A percentile compares a stretch with the other conserved stretches of the same genome.
Conservation (phyloP, 345 rosid genomes). For the Eucalyptus polyanthemos region DNA sequence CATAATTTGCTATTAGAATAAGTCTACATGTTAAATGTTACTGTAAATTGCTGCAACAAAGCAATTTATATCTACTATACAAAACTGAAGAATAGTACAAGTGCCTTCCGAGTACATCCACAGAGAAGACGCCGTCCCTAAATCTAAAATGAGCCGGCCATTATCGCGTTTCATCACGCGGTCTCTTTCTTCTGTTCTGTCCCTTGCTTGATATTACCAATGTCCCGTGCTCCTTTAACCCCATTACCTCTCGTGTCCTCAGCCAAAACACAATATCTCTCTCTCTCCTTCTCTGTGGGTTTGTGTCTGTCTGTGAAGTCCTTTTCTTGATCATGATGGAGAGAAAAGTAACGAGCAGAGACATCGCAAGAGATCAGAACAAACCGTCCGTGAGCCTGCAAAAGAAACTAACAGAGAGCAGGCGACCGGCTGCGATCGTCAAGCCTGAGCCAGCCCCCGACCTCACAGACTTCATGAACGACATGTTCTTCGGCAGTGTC, state of each 20-base stretch:
- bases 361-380: background rate
- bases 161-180: background rate
- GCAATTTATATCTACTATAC: background rate
- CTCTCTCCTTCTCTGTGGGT: background rate
- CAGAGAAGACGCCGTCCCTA: background rate
- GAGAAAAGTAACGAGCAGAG: slow-evolving; percentile 3
- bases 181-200: background rate
- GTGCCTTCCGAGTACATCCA: background rate
- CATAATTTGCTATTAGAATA: background rate
- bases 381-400: slow-evolving; percentile 3
- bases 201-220: background rate
- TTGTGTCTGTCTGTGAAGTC: background rate
- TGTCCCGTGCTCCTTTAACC: background rate
- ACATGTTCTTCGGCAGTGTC: slow-evolving; percentile 45
- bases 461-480: slow-evolving; percentile 64
- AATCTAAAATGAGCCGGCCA: background rate
- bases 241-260: background rate
- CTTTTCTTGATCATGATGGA: background rate
- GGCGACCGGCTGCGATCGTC: background rate
- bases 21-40: background rate
- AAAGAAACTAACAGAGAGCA: slow-evolving; percentile 9
- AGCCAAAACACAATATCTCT: background rate
- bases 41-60: background rate
- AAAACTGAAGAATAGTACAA: background rate
- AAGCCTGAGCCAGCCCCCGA: slow-evolving; percentile 17